These are phyloP conservation scores for Colletotrichum liaoningense DNA, from an alignment of 2,329 filamentous ascomycete species.

Conservation along the genomic window DNA sequence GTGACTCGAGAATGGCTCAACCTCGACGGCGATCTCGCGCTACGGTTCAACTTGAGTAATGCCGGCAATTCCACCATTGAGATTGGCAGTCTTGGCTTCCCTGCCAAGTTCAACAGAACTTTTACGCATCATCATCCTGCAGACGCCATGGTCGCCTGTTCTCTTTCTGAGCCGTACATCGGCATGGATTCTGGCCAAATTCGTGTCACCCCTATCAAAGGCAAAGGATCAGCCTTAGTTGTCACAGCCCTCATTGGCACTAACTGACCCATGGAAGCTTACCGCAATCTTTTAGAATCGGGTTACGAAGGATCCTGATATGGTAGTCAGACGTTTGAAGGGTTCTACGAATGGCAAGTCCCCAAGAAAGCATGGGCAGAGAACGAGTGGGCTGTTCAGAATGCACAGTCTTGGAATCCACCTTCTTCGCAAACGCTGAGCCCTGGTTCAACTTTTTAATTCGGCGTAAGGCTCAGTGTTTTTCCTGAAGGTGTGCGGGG, in stretches of 20 bases:
- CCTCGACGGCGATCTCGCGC: conserved; percentile 58
- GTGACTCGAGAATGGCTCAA: conserved; percentile 65
- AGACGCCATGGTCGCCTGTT: conserved; percentile 63
- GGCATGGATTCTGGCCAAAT: conserved; percentile 69
- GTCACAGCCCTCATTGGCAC: conserved; percentile 61
- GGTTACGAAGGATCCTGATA: conserved; percentile 54
- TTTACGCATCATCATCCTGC: conserved; percentile 62
- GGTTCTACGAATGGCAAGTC: conserved; percentile 70
- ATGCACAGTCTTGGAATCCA: conserved; percentile 61
- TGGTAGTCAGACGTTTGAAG: conserved; percentile 67
- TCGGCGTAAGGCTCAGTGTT: conserved; percentile 64
- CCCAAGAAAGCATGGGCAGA: conserved; percentile 65
- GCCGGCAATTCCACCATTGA: conserved; percentile 54
- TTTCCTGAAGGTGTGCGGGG: conserved; percentile 54
- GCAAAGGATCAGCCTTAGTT: conserved; percentile 63
- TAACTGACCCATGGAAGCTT: conserved; percentile 59
- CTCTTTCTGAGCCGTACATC: conserved; percentile 68
- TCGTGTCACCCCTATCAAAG: conserved; percentile 60
- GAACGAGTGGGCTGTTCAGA: conserved; percentile 60
- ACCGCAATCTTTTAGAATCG: conserved; percentile 62
- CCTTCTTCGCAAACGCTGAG: conserved; percentile 58
- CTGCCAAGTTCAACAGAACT: conserved; percentile 71
- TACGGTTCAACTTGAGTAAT: conserved; percentile 64
- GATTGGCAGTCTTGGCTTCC: conserved; percentile 67
- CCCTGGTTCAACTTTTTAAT: conserved; percentile 56